phyloP scores from a whole-genome alignment of 257 asterid species.

The Cruciata laevipes region DNA sequence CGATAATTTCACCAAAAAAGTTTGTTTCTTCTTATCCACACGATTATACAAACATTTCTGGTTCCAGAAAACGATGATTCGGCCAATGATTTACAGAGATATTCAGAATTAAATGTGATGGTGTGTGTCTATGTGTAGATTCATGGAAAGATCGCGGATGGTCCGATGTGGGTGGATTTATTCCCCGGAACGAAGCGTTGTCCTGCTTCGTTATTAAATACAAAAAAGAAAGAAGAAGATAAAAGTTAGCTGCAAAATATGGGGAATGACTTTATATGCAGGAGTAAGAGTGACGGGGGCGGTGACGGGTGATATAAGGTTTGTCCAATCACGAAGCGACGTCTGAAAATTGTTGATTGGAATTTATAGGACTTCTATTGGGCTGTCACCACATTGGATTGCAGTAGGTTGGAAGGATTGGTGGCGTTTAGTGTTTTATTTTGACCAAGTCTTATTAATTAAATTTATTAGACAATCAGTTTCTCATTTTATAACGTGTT shows the following conservation, averaged over 20 bases:
- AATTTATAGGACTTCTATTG: neutral
- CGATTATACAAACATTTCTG: neutral
- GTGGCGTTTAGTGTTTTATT: neutral
- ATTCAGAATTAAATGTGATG: neutral
- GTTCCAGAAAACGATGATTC: neutral
- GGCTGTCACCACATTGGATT: neutral
- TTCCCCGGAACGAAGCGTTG: slow-evolving; percentile 8
- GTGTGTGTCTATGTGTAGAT: neutral
- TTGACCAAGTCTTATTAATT: too few species aligned
- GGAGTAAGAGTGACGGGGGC: slow-evolving; percentile 10
- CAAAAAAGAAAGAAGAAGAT: neutral
- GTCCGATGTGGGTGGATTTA: neutral
- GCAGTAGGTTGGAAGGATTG: neutral
- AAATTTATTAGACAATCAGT: too few species aligned
- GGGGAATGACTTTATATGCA: slow-evolving; percentile 1
- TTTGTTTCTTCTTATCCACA: neutral
- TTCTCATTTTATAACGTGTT: too few species aligned
- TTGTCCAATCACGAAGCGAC: neutral
- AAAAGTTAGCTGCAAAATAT: neutral
- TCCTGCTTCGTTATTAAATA: neutral
- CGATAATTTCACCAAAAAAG: neutral
- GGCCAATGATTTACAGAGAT: neutral
- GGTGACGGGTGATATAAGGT: neutral
- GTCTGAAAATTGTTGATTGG: neutral
- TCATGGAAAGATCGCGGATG: neutral